phyloP scores from a whole-genome alignment of 2,329 filamentous ascomycete genomes.

The Pseudogymnoascus pannorum region DNA sequence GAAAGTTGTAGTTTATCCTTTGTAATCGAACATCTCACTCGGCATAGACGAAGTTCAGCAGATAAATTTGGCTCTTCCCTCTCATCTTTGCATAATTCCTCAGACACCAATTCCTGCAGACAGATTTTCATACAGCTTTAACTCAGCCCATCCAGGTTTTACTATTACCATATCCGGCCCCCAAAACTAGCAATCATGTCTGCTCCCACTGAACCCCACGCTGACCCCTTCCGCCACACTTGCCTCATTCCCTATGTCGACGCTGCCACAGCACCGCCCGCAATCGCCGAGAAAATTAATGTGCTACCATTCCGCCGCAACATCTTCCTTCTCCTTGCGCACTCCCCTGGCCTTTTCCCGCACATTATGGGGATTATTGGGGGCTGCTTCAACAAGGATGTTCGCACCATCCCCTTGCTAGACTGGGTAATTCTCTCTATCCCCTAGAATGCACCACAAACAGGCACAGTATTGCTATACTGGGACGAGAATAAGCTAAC shows the following conservation, averaged over 20 bases:
- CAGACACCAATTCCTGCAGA: not conserved
- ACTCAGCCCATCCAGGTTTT: not conserved
- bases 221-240: not conserved
- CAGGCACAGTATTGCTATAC: no score
- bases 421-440: not conserved
- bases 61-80: slow-evolving; percentile 5
- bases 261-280: not conserved
- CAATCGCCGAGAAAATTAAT: not conserved
- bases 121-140: not conserved
- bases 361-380: not conserved
- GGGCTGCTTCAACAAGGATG: slow-evolving; percentile 6
- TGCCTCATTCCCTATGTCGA: not conserved
- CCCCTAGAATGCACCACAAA: no score
- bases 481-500: not conserved
- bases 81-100: not conserved
- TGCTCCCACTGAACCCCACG: not conserved
- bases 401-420: not conserved
- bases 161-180: not conserved
- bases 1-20: not conserved
- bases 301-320: not conserved
- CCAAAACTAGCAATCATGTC: not conserved
- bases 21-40: not conserved
- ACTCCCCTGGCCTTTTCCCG: not conserved
- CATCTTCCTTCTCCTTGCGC: not conserved
- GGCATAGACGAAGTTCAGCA: not conserved